Base-by-base conservation (phyloP, 805 yeast species). In the Wickerhamomyces chambardii region DNA sequence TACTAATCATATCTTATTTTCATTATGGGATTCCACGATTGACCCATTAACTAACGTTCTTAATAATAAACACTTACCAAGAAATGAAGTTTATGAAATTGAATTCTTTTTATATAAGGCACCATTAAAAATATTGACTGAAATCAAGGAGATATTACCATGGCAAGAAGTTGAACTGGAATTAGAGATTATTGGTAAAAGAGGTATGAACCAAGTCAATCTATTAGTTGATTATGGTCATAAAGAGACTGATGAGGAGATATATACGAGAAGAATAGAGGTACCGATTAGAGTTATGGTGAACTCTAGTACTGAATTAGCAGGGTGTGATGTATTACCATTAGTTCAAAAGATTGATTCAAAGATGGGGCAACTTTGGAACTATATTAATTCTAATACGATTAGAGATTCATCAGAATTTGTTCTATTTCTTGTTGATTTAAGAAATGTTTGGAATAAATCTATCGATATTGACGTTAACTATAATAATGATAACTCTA, bases 371-470 rank as follows among this genome's bases (percentile, higher is more conserved):
- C 37, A 39, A 12, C 43, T 59, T 27, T 58, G 63, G 58, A 36
- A 50, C 3, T 53, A 47, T 34, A 38, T 58, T n/a, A 45, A 32
- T 14, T 29, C 35, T 19, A 34, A 40, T 7, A 28, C 41, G 28
- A 26, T 38, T 18, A 32, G 26, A 14, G 39, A 41, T 16, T 53
- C 67, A 34, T 59, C 72, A 3, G 76, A 75, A 33, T 84, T 69
- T 53, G 78, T 81, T 42, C 57, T 82, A 32, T 59, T 83, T 36
- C 66, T 85, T 1, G 48, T 90, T 12, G 97, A 92, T 52, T 57
- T 92, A 38, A 70, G 86, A 43, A 90, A 92, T 53, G 68, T 83
- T 3, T 89, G 95, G 92, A 66, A 71, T 6, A 79, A 78, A 33
- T 68, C 70, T 21, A 55, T 74, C 39, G 45, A 50, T 8, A 49